phyloP scores from a whole-genome alignment of 2,329 filamentous ascomycete species.

The Phaeomoniella chlamydospora region DNA sequence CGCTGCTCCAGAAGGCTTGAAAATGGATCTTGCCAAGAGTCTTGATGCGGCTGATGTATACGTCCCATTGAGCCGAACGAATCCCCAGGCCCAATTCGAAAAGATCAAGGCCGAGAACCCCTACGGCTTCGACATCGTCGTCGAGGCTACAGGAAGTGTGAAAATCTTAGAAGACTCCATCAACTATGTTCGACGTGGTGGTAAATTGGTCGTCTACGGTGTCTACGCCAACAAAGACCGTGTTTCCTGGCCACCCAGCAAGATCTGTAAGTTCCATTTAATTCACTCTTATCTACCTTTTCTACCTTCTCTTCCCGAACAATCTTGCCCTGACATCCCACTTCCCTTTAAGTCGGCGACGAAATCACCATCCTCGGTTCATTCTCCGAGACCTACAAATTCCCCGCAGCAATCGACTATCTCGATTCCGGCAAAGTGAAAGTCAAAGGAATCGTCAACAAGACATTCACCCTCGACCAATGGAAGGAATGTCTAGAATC shows the following conservation, averaged over 20 bases:
- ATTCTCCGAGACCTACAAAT: slow-evolving; percentile 62
- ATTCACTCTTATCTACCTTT: not conserved
- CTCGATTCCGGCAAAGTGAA: slow-evolving; percentile 27
- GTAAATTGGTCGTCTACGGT: slow-evolving; percentile 58
- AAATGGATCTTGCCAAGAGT: slow-evolving; percentile 51
- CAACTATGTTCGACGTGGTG: slow-evolving; percentile 56
- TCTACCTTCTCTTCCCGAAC: not conserved
- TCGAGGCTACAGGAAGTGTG: slow-evolving; percentile 55
- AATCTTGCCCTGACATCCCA: not conserved
- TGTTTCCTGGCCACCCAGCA: slow-evolving; percentile 55
- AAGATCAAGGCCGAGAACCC: slow-evolving; percentile 51
- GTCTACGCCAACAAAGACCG: slow-evolving; percentile 50
- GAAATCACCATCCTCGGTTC: slow-evolving; percentile 62
- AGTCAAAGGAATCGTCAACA: slow-evolving; percentile 56
- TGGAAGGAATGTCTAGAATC: slow-evolving; percentile 56
- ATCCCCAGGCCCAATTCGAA: slow-evolving; percentile 45
- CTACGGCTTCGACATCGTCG: slow-evolving; percentile 59
- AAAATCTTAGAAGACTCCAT: slow-evolving; percentile 58
- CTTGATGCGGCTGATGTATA: slow-evolving; percentile 34
- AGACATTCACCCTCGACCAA: slow-evolving; percentile 58
- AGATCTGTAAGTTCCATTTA: slow-evolving; percentile 45
- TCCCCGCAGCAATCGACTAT: slow-evolving; percentile 44
- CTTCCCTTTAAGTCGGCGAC: slow-evolving; percentile 25
- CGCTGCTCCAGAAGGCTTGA: slow-evolving; percentile 53
- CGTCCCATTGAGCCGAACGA: slow-evolving; percentile 28